Evolutionary conservation across 345 rosid species (phyloP), one percentile per base, ranked within the genome.

Genomic region (Ceriops decandra): DNA sequence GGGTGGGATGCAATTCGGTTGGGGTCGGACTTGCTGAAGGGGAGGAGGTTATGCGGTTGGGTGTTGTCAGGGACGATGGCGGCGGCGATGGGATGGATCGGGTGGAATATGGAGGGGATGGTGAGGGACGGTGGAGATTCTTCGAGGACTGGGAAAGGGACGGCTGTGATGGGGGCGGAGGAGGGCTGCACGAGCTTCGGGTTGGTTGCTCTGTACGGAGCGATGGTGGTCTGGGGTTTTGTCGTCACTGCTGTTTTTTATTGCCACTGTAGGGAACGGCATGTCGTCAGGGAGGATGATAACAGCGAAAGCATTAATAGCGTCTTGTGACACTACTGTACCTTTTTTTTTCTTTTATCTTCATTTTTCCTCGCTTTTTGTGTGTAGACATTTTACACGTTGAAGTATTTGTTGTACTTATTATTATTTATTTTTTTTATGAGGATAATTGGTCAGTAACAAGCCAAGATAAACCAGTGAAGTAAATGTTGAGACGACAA

Each of bases 1-100:
- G 97, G 96, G 24, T 87, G 82, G 72, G 88, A 77, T 1, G 97
- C 97, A 1, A 66, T 92, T 27, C 72, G 79, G 58, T 69, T 67
- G 51, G 96, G 90, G 63, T 78, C 52, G 9, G 61, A 51, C 0
- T 26, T 89, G 72, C 85, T 93, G 90, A 82, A 72, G 56, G 90
- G 76, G 58, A 79, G 83, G 84, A 84, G 87, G 74, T 28, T 73
- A 13, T 69, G 80, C 30, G 90, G 96, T 64, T 89, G 86, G 77
- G 69, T 69, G 15, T 46, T 89, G 61, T 84, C 88, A 22, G 80
- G 82, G 36, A 66, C 62, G 53, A 70, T 87, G 70, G 85, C 79
- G 36, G 49, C 69, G 63, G 15, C 84, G 15, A 84, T 86, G 47
- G 84, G 85, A 27, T 71, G 67, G 32, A 74, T 89, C 49, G 87